A percentile compares a stretch with the other conserved stretches of the same genome.
phyloP scores from a whole-genome alignment of 768 basidiomycete genomes.

The Pleurotus tuber-regium region DNA sequence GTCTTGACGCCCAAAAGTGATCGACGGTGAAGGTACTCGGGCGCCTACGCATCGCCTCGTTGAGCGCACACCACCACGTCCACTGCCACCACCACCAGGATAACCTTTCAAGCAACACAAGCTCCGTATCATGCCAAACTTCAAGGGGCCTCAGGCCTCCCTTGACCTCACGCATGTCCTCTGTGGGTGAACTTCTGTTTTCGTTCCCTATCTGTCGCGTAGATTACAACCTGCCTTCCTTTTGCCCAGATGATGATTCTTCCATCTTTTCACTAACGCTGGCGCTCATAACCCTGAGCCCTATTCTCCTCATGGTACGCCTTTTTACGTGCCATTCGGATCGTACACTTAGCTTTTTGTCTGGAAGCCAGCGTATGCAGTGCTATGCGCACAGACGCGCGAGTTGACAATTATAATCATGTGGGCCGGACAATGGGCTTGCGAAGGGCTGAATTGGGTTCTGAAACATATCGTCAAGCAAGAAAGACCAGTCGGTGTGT shows the following conservation, averaged over 20 bases:
- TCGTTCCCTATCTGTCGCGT: neutral
- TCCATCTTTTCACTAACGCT: slow-evolving; percentile 55
- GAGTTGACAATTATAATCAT: slow-evolving; percentile 79
- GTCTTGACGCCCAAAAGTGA: too few relatives aligned
- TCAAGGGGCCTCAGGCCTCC: slow-evolving; percentile 37
- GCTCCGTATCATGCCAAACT: neutral
- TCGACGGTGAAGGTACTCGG: too few relatives aligned
- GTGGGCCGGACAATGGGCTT: slow-evolving; percentile 78
- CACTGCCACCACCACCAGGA: neutral
- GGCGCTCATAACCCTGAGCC: slow-evolving; percentile 65
- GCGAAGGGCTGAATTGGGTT: slow-evolving; percentile 67
- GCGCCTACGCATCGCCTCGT: neutral
- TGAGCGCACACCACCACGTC: neutral
- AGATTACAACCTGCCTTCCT: slow-evolving; percentile 1
- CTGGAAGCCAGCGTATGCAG: slow-evolving; percentile 73
- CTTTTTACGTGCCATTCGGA: neutral
- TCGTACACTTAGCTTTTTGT: neutral
- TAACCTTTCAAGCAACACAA: neutral
- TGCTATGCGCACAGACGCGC: slow-evolving; percentile 68
- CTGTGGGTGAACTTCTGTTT: slow-evolving; percentile 38
- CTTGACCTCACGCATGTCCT: slow-evolving; percentile 68
- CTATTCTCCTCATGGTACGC: slow-evolving; percentile 69
- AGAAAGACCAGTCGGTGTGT: slow-evolving; percentile 64
- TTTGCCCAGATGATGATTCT: slow-evolving; percentile 53
- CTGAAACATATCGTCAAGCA: slow-evolving; percentile 68